These are phyloP conservation scores for Phoma sp. DNA, from an alignment of 2,329 filamentous ascomycete genomes.

Conservation along the genomic window DNA sequence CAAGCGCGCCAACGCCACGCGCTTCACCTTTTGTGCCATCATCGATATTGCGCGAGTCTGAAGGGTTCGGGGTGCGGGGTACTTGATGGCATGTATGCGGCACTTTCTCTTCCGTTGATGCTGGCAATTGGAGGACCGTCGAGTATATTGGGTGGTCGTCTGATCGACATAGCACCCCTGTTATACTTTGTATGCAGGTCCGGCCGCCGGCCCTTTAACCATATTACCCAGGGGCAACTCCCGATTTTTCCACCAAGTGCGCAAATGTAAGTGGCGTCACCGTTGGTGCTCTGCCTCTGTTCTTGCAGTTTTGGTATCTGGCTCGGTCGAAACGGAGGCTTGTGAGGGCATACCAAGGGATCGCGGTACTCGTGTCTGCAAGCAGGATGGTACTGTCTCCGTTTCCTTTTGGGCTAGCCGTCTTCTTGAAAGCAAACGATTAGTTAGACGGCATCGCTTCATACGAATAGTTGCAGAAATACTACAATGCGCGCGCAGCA, in stretches of 20 bases:
- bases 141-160: neutral
- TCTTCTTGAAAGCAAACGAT: neutral
- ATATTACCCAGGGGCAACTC: slow-evolving; percentile 5
- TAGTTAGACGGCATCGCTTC: neutral
- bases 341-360: neutral
- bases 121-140: slow-evolving; percentile 1
- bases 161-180: slow-evolving; percentile 8
- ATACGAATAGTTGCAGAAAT: neutral
- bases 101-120: neutral
- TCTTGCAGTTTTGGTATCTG: neutral
- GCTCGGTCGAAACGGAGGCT: neutral
- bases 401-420: neutral
- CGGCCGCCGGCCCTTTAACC: slow-evolving; percentile 17
- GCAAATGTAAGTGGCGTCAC: neutral
- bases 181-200: slow-evolving; percentile 10
- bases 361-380: neutral
- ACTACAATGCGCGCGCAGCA: neutral
- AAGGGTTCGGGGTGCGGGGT: neutral
- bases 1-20: neutral
- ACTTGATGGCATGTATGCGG: neutral
- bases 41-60: slow-evolving; percentile 4
- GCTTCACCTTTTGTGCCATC: neutral
- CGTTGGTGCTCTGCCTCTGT: neutral
- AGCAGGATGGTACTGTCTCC: neutral
- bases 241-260: slow-evolving; percentile 13